phyloP scores from a whole-genome alignment of 2,329 filamentous ascomycete species.

The Colletotrichum siamense region DNA sequence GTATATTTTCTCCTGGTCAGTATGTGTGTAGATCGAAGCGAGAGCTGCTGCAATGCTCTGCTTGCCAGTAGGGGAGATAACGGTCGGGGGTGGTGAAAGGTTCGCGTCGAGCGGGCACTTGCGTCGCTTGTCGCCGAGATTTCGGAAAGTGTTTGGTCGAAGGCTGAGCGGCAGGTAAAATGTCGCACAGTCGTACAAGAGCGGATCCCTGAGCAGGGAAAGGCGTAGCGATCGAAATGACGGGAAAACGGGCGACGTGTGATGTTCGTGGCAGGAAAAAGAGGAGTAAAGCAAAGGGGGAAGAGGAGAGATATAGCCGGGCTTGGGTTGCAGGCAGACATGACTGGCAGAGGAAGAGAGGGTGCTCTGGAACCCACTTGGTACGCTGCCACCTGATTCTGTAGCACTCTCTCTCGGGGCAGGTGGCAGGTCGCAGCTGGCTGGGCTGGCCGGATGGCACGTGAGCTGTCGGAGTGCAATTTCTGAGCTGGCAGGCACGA shows the following conservation, averaged over 20 bases:
- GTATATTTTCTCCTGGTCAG: background rate
- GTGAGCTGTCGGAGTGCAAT: background rate
- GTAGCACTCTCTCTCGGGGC: background rate
- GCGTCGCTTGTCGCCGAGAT: slow-evolving; percentile 3
- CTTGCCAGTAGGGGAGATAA: background rate
- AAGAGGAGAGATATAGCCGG: slow-evolving; percentile 12
- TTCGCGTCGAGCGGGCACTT: slow-evolving; percentile 18
- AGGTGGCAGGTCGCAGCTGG: background rate
- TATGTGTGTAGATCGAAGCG: background rate
- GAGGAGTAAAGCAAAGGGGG: slow-evolving; percentile 14
- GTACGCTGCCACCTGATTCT: slow-evolving; percentile 13
- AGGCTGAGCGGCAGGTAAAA: background rate
- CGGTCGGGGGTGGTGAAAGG: background rate
- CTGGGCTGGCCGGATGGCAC: background rate
- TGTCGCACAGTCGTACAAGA: background rate
- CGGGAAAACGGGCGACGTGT: background rate
- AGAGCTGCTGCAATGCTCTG: background rate
- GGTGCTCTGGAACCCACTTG: slow-evolving; percentile 9
- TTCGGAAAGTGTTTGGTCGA: background rate
- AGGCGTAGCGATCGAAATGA: background rate
- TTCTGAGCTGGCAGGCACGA: background rate
- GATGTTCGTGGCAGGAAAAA: slow-evolving; percentile 15
- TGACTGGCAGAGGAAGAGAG: background rate
- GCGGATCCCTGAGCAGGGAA: background rate
- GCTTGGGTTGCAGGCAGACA: slow-evolving; percentile 8